Evolutionary conservation across 768 basidiomycete genomes (phyloP), one percentile per base, ranked within the genome.

Genomic region (Pisolithus tinctorius): DNA sequence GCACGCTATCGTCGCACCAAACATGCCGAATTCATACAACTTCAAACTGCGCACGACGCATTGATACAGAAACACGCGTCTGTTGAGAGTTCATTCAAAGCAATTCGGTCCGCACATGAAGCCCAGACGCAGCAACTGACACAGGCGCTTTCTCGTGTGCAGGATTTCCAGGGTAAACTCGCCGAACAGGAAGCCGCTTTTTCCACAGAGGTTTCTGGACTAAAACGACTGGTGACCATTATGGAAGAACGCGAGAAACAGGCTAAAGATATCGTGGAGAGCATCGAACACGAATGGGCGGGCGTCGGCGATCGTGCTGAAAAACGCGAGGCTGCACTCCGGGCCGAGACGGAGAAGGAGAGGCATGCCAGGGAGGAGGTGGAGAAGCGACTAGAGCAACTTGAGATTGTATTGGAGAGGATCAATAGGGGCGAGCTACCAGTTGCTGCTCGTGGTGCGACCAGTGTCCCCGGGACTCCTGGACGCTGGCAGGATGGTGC

Each of bases 161-260:
- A 89, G 58, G 82, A 82, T 50, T 74, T 94, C 37, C 82, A 81
- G 34, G 82, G 84, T 5, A 83, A 85, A 55, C 73, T 93, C 11
- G 92, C 89, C 3, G 88, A 90, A 59, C 86, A 90, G 59, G 92
- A 95, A 58, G 82, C 85, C 1, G 83, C 82, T 1, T 94, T 90
- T 63, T 76, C 85, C 0, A 80, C 77, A 51, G 93, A 97, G 64
- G 82, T 84, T 2, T 81, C 77, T 38, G 80, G 82, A 11, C 69
- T 93, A 57, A 79, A 81, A 52, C 77, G 92, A 29, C 74, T 96
- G 16, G 84, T 93, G 10, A 71, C 78, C 6, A 80, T 93, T 74
- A 84, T 96, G 75, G 92, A 97, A 64, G 86, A 86, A 51, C 79
- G 93, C 36, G 92, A 93, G 64, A 82, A 83, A 48, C 87, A 93